These are phyloP conservation scores for Pythium apleroticum DNA, from an alignment of 352 stramenopile genomes.

Conservation along the genomic window DNA sequence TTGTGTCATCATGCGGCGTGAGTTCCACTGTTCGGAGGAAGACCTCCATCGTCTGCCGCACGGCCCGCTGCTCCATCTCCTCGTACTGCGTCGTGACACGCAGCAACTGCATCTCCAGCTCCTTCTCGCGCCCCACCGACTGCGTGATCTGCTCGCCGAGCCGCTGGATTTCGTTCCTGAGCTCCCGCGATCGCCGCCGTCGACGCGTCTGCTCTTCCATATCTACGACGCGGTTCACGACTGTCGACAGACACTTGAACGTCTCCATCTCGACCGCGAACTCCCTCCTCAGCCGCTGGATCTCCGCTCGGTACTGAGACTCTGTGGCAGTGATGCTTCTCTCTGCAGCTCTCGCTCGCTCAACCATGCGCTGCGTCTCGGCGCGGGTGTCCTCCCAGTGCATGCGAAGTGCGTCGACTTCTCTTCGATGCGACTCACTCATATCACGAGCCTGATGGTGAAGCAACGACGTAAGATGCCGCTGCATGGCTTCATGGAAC, in stretches of 20 bases:
- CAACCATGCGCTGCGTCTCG: slow-evolving; percentile 24
- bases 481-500: slow-evolving; percentile 22
- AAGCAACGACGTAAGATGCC: slow-evolving; percentile 24
- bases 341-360: slow-evolving; percentile 18
- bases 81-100: slow-evolving; percentile 25
- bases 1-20: neutral
- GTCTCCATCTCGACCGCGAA: slow-evolving; percentile 27
- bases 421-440: slow-evolving; percentile 10
- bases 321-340: slow-evolving; percentile 1
- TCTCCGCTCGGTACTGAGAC: slow-evolving; percentile 13
- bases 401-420: slow-evolving; percentile 41
- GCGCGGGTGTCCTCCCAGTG: slow-evolving; percentile 40
- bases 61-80: slow-evolving; percentile 37
- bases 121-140: slow-evolving; percentile 32
- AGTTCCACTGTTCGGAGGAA: slow-evolving; percentile 45
- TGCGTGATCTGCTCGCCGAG: slow-evolving; percentile 33
- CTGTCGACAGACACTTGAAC: slow-evolving; percentile 29
- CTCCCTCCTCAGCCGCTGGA: slow-evolving; percentile 22
- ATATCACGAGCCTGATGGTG: neutral
- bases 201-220: slow-evolving; percentile 30
- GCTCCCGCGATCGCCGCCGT: slow-evolving; percentile 22
- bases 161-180: slow-evolving; percentile 37
- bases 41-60: slow-evolving; percentile 47
- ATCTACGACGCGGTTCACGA: slow-evolving; percentile 56
- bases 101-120: slow-evolving; percentile 33